phyloP scores from a whole-genome alignment of 495 filamentous ascomycete genomes.

The Aspergillus affinis region DNA sequence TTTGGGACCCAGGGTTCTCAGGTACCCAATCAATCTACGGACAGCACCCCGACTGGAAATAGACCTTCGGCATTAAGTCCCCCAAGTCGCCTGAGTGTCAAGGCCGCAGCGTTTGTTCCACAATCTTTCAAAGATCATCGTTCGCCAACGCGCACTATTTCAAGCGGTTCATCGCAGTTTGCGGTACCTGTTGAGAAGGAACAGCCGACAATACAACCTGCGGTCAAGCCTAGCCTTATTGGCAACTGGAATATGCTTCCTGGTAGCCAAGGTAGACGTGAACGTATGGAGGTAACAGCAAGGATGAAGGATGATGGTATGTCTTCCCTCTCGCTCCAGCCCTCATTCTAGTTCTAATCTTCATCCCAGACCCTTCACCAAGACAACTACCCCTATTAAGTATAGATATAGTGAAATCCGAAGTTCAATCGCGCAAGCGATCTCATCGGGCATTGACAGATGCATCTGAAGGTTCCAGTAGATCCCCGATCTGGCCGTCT shows the following conservation, averaged over 20 bases:
- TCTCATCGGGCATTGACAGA: neutral
- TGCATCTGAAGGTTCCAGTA: neutral
- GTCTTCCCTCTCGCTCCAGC: neutral
- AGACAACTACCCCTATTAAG: neutral
- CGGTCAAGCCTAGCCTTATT: neutral
- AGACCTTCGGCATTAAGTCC: neutral
- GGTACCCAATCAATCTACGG: neutral
- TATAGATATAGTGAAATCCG: neutral
- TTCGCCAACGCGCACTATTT: neutral
- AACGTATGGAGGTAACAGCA: neutral
- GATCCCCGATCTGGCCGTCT: too few species aligned
- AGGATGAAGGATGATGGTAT: conserved; percentile 4
- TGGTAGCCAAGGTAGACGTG: conserved; percentile 17
- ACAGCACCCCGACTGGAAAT: neutral
- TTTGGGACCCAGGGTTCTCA: neutral
- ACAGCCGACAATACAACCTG: neutral
- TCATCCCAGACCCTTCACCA: neutral
- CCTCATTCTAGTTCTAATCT: neutral
- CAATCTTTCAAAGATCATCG: neutral
- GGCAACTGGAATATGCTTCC: conserved; percentile 24
- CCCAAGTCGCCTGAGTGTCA: too few species aligned
- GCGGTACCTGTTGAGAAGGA: neutral
- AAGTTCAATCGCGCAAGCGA: neutral
- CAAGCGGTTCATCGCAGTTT: neutral
- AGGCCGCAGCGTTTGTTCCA: neutral